Evolutionary conservation across 2,329 filamentous ascomycete genomes (phyloP), one percentile per base, ranked within the genome.

Genomic region (Fusarium chuoi): DNA sequence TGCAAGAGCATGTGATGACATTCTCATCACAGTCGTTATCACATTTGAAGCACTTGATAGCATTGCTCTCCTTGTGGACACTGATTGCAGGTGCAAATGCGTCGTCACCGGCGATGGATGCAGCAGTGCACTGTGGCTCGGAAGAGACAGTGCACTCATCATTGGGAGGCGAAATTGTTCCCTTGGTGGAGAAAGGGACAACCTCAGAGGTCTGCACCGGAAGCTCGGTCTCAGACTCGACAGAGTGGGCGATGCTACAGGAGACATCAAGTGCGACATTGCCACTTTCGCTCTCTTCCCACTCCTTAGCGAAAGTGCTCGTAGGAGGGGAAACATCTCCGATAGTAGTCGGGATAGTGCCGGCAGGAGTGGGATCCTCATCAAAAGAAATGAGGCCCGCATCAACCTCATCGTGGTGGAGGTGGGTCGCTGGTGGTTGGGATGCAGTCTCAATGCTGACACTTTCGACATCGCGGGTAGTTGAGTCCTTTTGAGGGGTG

Each of bases 361-460:
- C 14, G 6, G 24, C 20, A 38, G 28, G 14, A 28, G 49, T 15
- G 9, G 42, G 24, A 28, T 24, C 7, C 3, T 11, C 9, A 6
- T 62, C 68, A 14, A 67, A 71, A 3, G 36, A 62, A 12, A 62
- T 71, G 7, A 71, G 33, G 15, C 57, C 68, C 41, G 48, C 30
- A 26, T 62, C 62, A 10, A 42, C 56, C 1, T 33, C 45, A 5
- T 28, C 20, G 13, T 20, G 36, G 8, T 7, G 22, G 28, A 18
- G 22, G 14, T 36, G 30, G 8, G 20, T 7, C 1, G 20, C 7
- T n/a, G n/a, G 15, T 7, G 33, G 7, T 30, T 9, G 12, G 13
- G 14, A 13, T n/a, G 22, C 9, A 24, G 22, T 2, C 8, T 30
- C 28, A 15, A 20, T 20, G 6, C 33, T 14, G 5, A 22, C 8